A percentile compares a stretch with the other conserved stretches of the same genome.
phyloP scores from a whole-genome alignment of 2,329 filamentous ascomycete species.

The Hypoxylon sp. region DNA sequence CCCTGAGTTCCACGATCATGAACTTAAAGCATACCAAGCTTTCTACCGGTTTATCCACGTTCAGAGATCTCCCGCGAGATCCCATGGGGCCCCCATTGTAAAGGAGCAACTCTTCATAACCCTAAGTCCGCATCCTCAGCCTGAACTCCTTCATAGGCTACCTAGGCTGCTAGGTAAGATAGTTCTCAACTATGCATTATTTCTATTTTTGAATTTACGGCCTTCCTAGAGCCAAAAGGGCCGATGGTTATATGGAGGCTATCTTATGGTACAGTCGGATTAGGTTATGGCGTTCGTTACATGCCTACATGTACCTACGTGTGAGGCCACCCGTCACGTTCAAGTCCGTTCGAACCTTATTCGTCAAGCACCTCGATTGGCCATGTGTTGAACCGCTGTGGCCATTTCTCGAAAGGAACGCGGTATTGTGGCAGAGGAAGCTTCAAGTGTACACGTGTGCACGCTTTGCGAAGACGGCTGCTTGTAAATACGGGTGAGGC shows the following conservation, averaged over 20 bases:
- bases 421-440: background rate
- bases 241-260: slow-evolving; percentile 9
- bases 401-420: background rate
- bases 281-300: slow-evolving; percentile 10
- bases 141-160: background rate
- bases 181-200: background rate
- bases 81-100: slow-evolving; percentile 3
- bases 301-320: background rate
- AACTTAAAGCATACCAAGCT: background rate
- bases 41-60: slow-evolving; percentile 1
- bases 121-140: background rate
- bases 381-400: background rate
- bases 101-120: background rate
- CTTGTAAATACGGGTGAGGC: background rate
- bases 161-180: too few species aligned
- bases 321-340: background rate
- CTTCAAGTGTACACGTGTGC: background rate
- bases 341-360: slow-evolving; percentile 24
- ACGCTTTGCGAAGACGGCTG: background rate
- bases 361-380: background rate
- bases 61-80: slow-evolving; percentile 24
- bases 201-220: background rate
- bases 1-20: background rate
- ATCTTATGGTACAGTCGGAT: background rate
- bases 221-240: slow-evolving; percentile 4